Base-by-base conservation (phyloP, 78 protist species). In the Corallochytrium limacisporum region DNA sequence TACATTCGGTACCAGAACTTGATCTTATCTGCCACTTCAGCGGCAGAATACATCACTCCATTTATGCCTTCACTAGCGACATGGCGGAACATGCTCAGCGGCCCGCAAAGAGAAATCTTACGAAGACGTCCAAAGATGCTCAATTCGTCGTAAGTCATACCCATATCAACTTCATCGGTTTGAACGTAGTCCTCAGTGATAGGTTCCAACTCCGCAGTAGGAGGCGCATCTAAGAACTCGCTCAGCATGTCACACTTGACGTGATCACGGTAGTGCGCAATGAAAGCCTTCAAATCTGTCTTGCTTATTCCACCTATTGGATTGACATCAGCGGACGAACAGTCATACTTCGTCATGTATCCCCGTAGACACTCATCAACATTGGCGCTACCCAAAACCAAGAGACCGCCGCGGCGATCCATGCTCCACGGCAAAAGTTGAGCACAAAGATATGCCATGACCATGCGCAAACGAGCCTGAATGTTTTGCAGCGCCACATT, bases 161-260 rank as follows among this genome's bases (percentile, higher is more conserved):
- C 94, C 94, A 88, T 88, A 44, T 88, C 90, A 0, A 0, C 83
- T 50, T 83, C 86, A 66, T 78, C 84, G 2, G 76, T 42, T 56
- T 82, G 91, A 1, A 32, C 20, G 47, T 76, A 73, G 36, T 20
- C 39, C 29, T 24, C 76, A 4, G 91, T 74, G 54, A 59, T 72
- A n/a, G 92, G 92, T 53, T 79, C 86, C 1, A 87, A 69, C 70
- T 88, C 93, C n/a, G 93, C 93, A 0, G 90, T 81, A 3, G 93
- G 89, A 4, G 72, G 43, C 4, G 93, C 87, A 0, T 15, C 72
- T 33, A 57, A 55, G 1, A 83, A 72, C 1, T n/a, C n/a, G n/a
- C n/a, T n/a, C n/a, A n/a, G n/a, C 15, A 46, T 0, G 33, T 59
- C 32, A 29, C 10, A 29, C 22, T 42, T n/a, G 35, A 69, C 9